Conservation (phyloP, 1,284 basidiomycete species). For the Sporisorium graminicola region DNA sequence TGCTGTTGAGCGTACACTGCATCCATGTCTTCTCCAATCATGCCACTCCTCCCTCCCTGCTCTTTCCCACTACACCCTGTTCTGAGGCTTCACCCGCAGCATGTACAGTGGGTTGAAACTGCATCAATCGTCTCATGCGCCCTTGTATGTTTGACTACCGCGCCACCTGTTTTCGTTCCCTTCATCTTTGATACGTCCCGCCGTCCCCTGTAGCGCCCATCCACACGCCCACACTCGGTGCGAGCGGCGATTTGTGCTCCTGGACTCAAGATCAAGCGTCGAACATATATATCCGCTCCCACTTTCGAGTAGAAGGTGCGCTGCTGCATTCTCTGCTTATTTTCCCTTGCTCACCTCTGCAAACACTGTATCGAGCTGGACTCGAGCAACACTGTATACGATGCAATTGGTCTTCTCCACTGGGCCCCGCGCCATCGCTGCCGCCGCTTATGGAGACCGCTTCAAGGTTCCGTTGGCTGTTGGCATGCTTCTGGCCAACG, state of each 20-base stretch:
- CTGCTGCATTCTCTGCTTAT: neutral
- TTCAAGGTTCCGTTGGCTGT: neutral
- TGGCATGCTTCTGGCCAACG: neutral
- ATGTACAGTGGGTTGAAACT: neutral
- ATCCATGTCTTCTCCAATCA: neutral
- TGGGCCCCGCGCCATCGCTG: no score
- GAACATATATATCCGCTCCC: neutral
- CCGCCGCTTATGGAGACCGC: neutral
- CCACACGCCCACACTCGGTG: neutral
- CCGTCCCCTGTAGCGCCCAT: neutral
- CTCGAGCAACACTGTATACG: neutral
- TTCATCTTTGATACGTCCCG: neutral
- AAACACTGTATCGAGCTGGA: constrained; percentile 3
- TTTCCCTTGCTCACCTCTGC: no score
- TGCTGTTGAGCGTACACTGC: neutral
- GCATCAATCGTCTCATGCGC: neutral
- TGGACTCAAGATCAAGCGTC: neutral
- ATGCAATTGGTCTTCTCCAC: neutral
- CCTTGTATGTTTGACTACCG: neutral
- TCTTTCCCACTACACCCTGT: neutral
- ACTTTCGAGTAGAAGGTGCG: neutral
- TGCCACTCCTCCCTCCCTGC: neutral
- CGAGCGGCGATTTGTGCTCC: neutral
- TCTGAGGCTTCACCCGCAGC: neutral
- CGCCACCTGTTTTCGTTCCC: neutral